phyloP scores from a whole-genome alignment of 2,329 filamentous ascomycete species.

The Colletotrichum agaves region DNA sequence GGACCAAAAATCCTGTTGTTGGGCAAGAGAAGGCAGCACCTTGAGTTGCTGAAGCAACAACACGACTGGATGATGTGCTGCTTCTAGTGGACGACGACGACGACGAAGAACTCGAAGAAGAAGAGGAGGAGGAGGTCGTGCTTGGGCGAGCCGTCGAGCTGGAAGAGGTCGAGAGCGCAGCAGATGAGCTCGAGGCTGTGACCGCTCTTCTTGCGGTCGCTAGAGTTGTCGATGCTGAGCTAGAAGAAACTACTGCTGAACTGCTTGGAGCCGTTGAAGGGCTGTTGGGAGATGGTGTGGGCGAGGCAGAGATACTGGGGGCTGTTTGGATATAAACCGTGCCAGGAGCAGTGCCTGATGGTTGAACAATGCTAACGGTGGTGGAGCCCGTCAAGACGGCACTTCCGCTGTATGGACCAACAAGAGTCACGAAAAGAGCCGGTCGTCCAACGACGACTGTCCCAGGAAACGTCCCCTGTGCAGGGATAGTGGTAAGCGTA shows the following conservation, averaged over 20 bases:
- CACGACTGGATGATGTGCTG: neutral
- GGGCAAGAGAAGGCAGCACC: constrained; percentile 31
- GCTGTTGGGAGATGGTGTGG: neutral
- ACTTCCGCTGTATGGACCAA: constrained; percentile 13
- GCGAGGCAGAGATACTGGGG: neutral
- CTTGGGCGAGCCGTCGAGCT: neutral
- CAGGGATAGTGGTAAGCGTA: constrained; percentile 8
- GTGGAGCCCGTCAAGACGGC: constrained; percentile 1
- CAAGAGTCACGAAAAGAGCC: constrained; percentile 15
- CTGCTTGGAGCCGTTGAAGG: neutral
- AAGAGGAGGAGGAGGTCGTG: neutral
- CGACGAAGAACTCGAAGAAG: neutral
- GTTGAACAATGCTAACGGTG: constrained; percentile 22
- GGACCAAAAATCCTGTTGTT: constrained; percentile 36
- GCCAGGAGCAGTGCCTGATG: constrained; percentile 6
- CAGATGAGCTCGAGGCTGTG: constrained; percentile 4
- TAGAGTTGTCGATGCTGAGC: neutral
- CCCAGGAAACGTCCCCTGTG: constrained; percentile 7
- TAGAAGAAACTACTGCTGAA: neutral
- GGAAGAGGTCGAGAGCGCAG: neutral
- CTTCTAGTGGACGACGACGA: too few relatives aligned
- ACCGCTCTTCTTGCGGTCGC: neutral
- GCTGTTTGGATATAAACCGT: constrained; percentile 26
- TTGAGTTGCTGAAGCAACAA: constrained; percentile 19
- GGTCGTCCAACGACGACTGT: constrained; percentile 15